A percentile compares a stretch with the other conserved stretches of the same genome.
These are phyloP conservation scores for Piper longum DNA, from an alignment of 164 flowering plant species.

Conservation along the genomic window DNA sequence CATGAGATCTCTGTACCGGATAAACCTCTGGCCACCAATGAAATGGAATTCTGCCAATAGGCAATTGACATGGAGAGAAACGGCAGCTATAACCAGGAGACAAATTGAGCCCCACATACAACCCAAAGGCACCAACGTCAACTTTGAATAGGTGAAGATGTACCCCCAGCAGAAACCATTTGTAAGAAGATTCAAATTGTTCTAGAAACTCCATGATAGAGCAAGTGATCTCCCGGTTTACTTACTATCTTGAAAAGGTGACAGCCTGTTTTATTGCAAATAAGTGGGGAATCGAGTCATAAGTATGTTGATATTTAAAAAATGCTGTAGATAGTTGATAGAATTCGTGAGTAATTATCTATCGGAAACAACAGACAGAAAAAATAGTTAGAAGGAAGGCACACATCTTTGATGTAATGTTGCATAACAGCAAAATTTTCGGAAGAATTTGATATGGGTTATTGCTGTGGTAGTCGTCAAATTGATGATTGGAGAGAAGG, in stretches of 20 bases:
- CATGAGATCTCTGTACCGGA: slow-evolving; percentile 54
- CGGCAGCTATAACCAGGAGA: slow-evolving; percentile 19
- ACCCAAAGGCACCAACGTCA: slow-evolving; percentile 44
- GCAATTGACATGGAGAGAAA: slow-evolving; percentile 34
- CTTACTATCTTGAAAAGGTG: slow-evolving; percentile 37
- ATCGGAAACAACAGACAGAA: too few relatives aligned
- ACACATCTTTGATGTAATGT: too few relatives aligned
- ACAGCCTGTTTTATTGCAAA: too few relatives aligned
- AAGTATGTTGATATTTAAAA: too few relatives aligned
- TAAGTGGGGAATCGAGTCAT: too few relatives aligned
- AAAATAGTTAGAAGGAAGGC: too few relatives aligned
- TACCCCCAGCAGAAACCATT: slow-evolving; percentile 40
- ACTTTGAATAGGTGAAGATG: slow-evolving; percentile 35
- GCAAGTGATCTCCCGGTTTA: slow-evolving; percentile 33
- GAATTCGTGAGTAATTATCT: too few relatives aligned
- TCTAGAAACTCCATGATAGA: slow-evolving; percentile 25
- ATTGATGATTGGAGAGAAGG: too few relatives aligned
- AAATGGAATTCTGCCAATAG: slow-evolving; percentile 39
- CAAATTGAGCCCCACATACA: slow-evolving; percentile 40
- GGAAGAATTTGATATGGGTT: too few relatives aligned
- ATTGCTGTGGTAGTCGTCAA: too few relatives aligned
- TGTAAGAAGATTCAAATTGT: slow-evolving; percentile 20
- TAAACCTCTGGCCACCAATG: slow-evolving; percentile 37
- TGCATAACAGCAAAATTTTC: too few relatives aligned
- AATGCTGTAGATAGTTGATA: too few relatives aligned